A percentile compares a stretch with the other conserved stretches of the same genome.
These are phyloP conservation scores for Phaeophleospora eucalypticola DNA, from an alignment of 2,329 filamentous ascomycete species.

Conservation along the genomic window DNA sequence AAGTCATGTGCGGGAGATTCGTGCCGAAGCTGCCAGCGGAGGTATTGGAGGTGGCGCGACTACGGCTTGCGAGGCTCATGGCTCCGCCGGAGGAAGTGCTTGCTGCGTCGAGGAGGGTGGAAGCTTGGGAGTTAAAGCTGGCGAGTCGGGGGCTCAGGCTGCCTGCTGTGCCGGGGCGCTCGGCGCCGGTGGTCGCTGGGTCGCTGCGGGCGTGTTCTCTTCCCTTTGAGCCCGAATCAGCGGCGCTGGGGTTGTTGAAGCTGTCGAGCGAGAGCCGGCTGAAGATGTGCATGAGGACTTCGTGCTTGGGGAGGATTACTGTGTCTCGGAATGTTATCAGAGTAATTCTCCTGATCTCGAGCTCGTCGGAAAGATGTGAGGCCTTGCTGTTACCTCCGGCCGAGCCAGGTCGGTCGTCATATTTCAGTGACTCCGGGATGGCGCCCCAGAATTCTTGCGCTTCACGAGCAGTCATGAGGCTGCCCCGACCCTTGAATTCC, in stretches of 20 bases:
- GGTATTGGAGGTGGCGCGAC: conserved; percentile 82
- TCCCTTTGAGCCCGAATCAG: conserved; percentile 22
- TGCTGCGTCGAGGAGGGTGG: conserved; percentile 68
- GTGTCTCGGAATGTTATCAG: conserved; percentile 83
- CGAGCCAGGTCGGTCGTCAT: conserved; percentile 42
- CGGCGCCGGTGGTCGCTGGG: conserved; percentile 30
- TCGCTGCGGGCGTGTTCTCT: conserved; percentile 31
- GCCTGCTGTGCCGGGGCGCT: conserved; percentile 62
- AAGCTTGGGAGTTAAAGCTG: conserved; percentile 75
- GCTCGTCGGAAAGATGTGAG: conserved; percentile 52
- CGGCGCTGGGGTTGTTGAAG: conserved; percentile 44
- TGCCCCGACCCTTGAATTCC: conserved; percentile 81
- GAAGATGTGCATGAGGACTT: conserved; percentile 83
- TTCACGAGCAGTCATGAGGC: conserved; percentile 71
- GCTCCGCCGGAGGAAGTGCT: conserved; percentile 44
- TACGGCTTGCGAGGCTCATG: conserved; percentile 53
- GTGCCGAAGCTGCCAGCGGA: conserved; percentile 47
- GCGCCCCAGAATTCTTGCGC: conserved; percentile 88
- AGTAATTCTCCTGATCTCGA: conserved; percentile 86
- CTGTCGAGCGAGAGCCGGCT: conserved; percentile 84
- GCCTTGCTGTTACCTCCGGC: conserved; percentile 34
- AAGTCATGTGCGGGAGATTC: conserved; percentile 34
- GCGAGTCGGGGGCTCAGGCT: conserved; percentile 70
- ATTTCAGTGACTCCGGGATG: conserved; percentile 45
- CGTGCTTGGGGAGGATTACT: conserved; percentile 83